These are phyloP conservation scores for Candida chauliodis DNA, from an alignment of 805 yeast genomes.

Conservation along the genomic window DNA sequence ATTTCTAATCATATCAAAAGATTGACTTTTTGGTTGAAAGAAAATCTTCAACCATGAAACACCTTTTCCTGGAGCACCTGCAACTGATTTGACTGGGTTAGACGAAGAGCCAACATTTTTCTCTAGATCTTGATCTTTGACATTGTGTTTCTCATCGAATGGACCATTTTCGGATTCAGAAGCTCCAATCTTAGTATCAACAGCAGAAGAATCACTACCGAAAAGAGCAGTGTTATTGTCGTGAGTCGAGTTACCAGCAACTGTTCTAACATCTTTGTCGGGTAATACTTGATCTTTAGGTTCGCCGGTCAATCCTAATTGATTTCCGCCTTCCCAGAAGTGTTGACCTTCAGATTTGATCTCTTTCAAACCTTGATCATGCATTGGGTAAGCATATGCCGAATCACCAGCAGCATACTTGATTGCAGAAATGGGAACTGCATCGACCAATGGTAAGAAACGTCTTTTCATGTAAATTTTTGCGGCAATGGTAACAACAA, in stretches of 20 bases:
- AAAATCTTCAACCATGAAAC: slow-evolving; percentile 35
- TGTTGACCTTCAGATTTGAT: slow-evolving; percentile 49
- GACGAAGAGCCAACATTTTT: slow-evolving; percentile 12
- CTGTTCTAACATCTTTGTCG: slow-evolving; percentile 3
- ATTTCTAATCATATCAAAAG: slow-evolving; percentile 43
- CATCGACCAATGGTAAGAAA: slow-evolving; percentile 62
- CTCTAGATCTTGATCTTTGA: slow-evolving; percentile 14
- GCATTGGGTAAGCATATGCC: slow-evolving; percentile 50
- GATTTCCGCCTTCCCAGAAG: slow-evolving; percentile 44
- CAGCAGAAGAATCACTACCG: slow-evolving; percentile 8
- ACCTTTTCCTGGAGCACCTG: slow-evolving; percentile 18
- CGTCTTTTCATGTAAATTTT: slow-evolving; percentile 58
- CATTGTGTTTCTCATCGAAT: slow-evolving; percentile 21
- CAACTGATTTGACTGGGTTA: slow-evolving; percentile 9
- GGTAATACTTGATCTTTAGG: slow-evolving; percentile 4
- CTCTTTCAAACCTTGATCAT: slow-evolving; percentile 64
- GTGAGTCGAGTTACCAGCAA: not conserved
- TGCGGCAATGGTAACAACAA: slow-evolving; percentile 53
- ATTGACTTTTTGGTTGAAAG: slow-evolving; percentile 46
- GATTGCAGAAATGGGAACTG: slow-evolving; percentile 66
- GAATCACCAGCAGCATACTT: slow-evolving; percentile 43
- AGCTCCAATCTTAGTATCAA: slow-evolving; percentile 8
- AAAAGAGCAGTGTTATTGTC: slow-evolving; percentile 3
- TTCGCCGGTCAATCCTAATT: slow-evolving; percentile 27
- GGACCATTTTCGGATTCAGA: slow-evolving; percentile 11